Evolutionary conservation across 805 yeast genomes (phyloP), one percentile per base, ranked within the genome.

Genomic region (Candida coleopterorum): DNA sequence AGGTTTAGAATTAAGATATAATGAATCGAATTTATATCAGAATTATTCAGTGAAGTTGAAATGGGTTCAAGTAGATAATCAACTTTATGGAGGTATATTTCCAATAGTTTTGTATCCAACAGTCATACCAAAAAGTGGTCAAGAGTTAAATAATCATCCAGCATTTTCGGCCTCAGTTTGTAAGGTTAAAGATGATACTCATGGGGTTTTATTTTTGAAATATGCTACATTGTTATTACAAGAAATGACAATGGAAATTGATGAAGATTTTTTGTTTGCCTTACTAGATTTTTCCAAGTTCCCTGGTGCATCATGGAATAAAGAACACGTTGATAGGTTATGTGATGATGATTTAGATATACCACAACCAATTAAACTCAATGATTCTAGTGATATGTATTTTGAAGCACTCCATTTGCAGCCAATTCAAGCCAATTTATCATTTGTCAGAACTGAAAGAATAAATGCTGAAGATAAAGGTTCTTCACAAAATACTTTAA

Each of bases 51-150:
- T 81, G 62, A 88, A 87, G 52, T 59, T 89, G 49, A 89, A 90
- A 53, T 94, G 98, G 98, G 65, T 93, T 22, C 99, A 93, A 58
- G 70, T 90, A 32, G 98, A 93, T 56, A 90, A 93, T 51, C 96
- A 88, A 54, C 61, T 90, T 32, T 86, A 79, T 50, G 95, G 96
- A 3, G 85, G 95, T 9, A 74, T 81, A 1, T 93, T 74, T 61
- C 97, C 97, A 2, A 90, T 89, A 38, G 68, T 93, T 9, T 45
- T 93, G 8, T 94, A 86, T 54, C 99, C 99, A 4, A 81, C 88
- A 2, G 88, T 86, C 8, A 75, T 93, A 32, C 95, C 96, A 2
- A 85, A 86, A 50, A 80, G 86, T 0, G 77, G 81, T 4, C 75
- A 76, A 45, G 97, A 90, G 49, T 76, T 88, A 76, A 82, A 80